Evolutionary conservation across 257 asterid species (phyloP).

Genomic region (Nicotiana tomentosiformis): DNA sequence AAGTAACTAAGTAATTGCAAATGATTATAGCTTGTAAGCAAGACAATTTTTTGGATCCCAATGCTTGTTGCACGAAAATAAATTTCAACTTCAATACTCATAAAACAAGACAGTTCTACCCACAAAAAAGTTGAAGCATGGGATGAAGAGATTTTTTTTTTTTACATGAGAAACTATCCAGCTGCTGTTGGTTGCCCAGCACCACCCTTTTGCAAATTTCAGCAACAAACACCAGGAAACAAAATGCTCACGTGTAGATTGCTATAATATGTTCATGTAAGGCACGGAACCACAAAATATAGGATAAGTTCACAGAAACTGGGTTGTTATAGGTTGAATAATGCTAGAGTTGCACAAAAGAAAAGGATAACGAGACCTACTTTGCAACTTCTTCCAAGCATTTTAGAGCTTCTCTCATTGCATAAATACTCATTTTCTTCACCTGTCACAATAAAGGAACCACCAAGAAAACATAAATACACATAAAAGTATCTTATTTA

Average conservation of each 20-base stretch:
- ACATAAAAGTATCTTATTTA: background rate
- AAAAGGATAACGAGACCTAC: background rate
- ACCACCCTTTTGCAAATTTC: background rate
- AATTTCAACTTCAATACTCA: background rate
- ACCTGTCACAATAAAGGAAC: conserved; percentile 35
- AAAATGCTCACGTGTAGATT: background rate
- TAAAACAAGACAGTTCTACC: background rate
- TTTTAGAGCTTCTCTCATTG: conserved; percentile 34
- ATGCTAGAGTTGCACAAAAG: background rate
- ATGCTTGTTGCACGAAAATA: background rate
- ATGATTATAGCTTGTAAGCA: background rate
- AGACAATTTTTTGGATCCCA: background rate
- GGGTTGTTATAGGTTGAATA: background rate
- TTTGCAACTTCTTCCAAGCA: conserved; percentile 15
- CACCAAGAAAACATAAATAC: background rate
- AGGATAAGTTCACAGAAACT: background rate
- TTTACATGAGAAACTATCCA: background rate
- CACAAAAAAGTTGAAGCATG: background rate
- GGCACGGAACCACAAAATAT: background rate
- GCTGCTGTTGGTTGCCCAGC: background rate
- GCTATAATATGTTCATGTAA: background rate
- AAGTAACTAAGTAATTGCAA: background rate
- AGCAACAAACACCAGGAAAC: background rate
- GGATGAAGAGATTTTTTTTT: background rate
- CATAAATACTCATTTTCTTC: conserved; percentile 64